Base-by-base conservation (phyloP, 345 rosid species). In the Lepidium africanum region DNA sequence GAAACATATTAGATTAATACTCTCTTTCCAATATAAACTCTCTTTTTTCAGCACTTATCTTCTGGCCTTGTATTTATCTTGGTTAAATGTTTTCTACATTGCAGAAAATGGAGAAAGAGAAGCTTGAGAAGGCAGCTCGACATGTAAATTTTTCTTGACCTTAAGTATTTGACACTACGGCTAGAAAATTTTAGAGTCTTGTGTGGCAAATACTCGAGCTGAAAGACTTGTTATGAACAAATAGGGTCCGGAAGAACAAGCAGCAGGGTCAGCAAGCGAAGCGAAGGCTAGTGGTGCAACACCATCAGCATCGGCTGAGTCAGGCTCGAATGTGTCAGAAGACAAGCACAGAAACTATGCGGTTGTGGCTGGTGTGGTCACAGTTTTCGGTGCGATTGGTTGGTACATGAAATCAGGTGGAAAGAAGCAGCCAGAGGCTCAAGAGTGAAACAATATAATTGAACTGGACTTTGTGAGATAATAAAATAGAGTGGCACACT, bases 101-200 rank as follows among this genome's bases (percentile, higher is more conserved):
- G 76, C 85, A 95, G 99, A 95, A 89, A 87, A 83, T 68, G 65
- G 99, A 94, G 84, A 78, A 81, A 52, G 96, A 91, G 81, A 94
- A 91, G 75, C 67, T 94, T 67, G 93, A 91, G 82, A 91, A 91
- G 86, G 78, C 83, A 55, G 97, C 99, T 9, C 81, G 84, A 63
- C 86, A 89, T 97, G 99, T 94, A 82, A 17, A 8, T 4, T 21
- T 47, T 64, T 12, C 19, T 55, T 27, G 9, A 19, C n/a, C 54
- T 36, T 10, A 3, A 59, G 42, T 27, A 15, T 40, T 48, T 50
- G 3, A 49, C 30, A 17, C 12, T 13, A 25, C 13, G 15, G 9
- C 13, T 47, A 49, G 38, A 41, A 12, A 51, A 32, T 4, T 12
- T 3, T 2, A 33, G 55, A 21, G 47, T 71, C n/a, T 14, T 16